Evolutionary conservation across 129 eudicot genomes (phyloP), one percentile per base, ranked within the genome.

Genomic region (Pseudognaphalium luteoalbum): DNA sequence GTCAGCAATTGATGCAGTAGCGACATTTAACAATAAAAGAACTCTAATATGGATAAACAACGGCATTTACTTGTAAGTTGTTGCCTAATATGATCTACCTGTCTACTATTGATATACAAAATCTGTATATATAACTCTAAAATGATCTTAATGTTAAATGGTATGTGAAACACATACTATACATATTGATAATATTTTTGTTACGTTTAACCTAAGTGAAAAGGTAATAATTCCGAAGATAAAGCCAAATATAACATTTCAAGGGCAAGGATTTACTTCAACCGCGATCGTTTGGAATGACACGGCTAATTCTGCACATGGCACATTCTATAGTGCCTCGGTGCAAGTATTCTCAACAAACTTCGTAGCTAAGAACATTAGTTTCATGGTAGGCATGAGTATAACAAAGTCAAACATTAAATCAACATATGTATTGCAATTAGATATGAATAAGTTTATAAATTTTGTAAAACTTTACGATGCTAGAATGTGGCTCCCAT

Each of bases 281-380:
- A 93, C 98, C 0, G 89, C 98, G 0, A 87, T 93, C 4, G 88
- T 86, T 22, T 93, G 97, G 97, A 93, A 93, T 66, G 98, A 91
- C 81, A 93, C 97, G 2, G 98, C 98, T 32, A 88, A 85, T 78
- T 90, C 96, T 7, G 75, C 98, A 0, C 92, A 81, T 47, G 98
- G 97, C 61, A 93, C 98, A 0, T 93, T 93, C 78, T 81, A 84
- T 65, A 80, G 98, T 54, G 98, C 86, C 50, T 90, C 97, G 7
- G 90, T 93, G 67, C 98, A 93, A 87, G 97, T 93, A 50, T 93
- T 90, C 35, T 79, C 88, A 2, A 35, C 96, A 80, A 93, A 93
- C 76, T 93, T 93, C 66, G 81, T 90, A 57, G 98, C 98, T 52
- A 90, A 93, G 81, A 93, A 93, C 83, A 90, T 90, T 72, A 93